Conservation (phyloP, 1,284 basidiomycete species). For the Lentinus polychrous region DNA sequence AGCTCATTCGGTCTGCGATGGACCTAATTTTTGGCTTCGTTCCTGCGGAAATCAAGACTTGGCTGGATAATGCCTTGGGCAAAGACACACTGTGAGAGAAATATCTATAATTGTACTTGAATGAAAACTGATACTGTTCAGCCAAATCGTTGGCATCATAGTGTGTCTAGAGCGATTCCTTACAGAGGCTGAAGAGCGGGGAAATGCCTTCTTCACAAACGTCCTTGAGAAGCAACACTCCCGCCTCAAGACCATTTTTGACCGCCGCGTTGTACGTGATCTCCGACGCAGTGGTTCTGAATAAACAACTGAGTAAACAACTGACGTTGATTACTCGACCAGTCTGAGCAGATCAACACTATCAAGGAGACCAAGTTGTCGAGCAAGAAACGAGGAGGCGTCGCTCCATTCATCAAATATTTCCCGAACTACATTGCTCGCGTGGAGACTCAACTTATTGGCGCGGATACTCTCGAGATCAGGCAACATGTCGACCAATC, state of each 20-base stretch:
- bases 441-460: conserved; percentile 83
- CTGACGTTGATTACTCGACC: background rate
- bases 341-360: conserved; percentile 86
- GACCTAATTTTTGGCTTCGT: conserved; percentile 95
- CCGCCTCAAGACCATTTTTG: conserved; percentile 66
- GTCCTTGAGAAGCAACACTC: conserved; percentile 79
- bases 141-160: conserved; percentile 83
- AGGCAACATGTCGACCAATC: conserved; percentile 74
- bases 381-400: conserved; percentile 88
- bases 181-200: conserved; percentile 71
- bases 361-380: conserved; percentile 89
- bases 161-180: conserved; percentile 77
- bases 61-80: conserved; percentile 74
- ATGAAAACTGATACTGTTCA: conserved; percentile 25
- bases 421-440: conserved; percentile 87
- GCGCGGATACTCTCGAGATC: conserved; percentile 71
- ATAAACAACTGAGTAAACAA: background rate
- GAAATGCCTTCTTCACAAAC: conserved; percentile 68
- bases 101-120: background rate
- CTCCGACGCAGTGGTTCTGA: too few relatives aligned
- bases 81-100: conserved; percentile 79
- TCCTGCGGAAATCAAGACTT: conserved; percentile 75
- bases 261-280: conserved; percentile 69
- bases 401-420: conserved; percentile 88
- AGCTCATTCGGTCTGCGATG: conserved; percentile 83